phyloP scores from a whole-genome alignment of 2,329 filamentous ascomycete species.

The Aspergillus spinulosporus region DNA sequence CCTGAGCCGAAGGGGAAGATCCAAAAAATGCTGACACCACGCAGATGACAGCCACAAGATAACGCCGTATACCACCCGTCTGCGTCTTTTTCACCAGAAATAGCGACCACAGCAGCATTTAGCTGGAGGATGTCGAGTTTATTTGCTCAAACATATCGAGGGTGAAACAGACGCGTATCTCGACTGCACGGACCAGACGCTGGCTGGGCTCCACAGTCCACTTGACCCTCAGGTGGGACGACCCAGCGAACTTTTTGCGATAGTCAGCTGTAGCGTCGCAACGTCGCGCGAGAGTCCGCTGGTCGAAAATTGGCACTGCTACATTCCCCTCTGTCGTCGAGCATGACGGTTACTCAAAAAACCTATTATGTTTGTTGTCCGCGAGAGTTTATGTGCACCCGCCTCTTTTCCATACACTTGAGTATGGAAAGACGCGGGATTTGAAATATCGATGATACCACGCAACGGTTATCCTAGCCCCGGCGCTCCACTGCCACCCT shows the following conservation, averaged over 20 bases:
- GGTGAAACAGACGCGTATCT: slow-evolving; percentile 39
- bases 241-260: slow-evolving; percentile 5
- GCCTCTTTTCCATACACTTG: too few species aligned
- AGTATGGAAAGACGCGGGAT: too few species aligned
- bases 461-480: not conserved
- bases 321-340: too few species aligned
- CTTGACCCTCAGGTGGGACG: slow-evolving; percentile 12
- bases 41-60: not conserved
- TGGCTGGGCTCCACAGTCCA: slow-evolving; percentile 13
- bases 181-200: slow-evolving; percentile 33
- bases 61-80: not conserved
- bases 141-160: slow-evolving; percentile 15
- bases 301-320: too few species aligned
- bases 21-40: not conserved
- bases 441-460: too few species aligned
- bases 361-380: too few species aligned
- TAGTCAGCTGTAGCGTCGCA: too few species aligned
- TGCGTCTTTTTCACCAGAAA: slow-evolving; percentile 3
- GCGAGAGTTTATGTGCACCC: too few species aligned
- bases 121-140: not conserved
- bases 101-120: slow-evolving; percentile 4
- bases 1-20: slow-evolving; percentile 1
- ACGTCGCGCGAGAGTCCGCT: not conserved
- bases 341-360: too few species aligned
- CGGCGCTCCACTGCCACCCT: not conserved